Base-by-base conservation (phyloP, 1,284 basidiomycete genomes). In the Xanthoconium separans region DNA sequence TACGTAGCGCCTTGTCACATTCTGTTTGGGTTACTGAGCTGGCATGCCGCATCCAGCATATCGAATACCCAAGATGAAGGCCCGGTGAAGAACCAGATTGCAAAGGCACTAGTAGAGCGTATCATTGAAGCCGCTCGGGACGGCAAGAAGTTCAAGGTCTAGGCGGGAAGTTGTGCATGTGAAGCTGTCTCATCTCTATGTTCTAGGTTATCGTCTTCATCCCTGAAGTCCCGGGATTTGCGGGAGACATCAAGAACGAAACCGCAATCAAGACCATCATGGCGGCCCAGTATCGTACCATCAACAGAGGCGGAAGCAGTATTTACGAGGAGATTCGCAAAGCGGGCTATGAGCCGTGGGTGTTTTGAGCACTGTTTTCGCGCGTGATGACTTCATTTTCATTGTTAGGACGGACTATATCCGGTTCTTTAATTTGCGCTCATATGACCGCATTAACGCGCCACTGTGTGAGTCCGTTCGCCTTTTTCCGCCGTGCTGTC, bases 381-480 rank as follows among this genome's bases (percentile, higher is more conserved):
- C 36, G 13, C 15, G 22, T 42, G 36, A 30, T 49, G 16, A 37
- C 43, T 51, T 55, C 52, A 53, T 42, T 20, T 42, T 40, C 29
- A 57, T 60, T 29, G 58, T 57, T 59, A 93, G 91, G 42, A 69
- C 78, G 68, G 86, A 89, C 58, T 92, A 88, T 69, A 89, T 92
- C 60, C 81, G 87, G 18, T 93, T 96, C 79, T 97, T 91, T 74
- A 93, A 97, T 71, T 77, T 98, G 33, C 82, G 95, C 40, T 78
- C 87, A 2, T 97, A 95, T 69, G 95, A 98, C 68, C 81, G 95
- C 30, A 93, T 98, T 71, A 95, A 95, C 66, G 86, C 87, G 1
- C 93, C 91, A 4, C 71, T 76, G 55, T 70, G 85, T 84, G 49
- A 54, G 77, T 68, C 59, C 33, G 18, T 4, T 22, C 27, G 20